Evolutionary conservation across 202 grass and related monocot genomes (phyloP), one percentile per base, ranked within the genome.

Genomic region (Hordeum pubiflorum): DNA sequence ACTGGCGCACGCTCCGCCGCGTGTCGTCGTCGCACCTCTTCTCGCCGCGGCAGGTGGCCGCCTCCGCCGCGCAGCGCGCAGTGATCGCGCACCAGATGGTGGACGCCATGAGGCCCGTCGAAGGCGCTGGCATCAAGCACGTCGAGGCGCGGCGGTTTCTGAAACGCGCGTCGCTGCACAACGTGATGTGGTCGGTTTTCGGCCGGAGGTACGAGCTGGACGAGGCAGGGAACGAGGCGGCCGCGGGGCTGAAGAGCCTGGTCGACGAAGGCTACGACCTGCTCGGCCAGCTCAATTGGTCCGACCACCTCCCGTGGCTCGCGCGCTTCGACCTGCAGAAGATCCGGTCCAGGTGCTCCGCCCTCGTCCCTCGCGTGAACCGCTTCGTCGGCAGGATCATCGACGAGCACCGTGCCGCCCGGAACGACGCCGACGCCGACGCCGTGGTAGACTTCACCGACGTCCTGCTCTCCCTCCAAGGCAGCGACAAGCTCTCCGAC

Each of bases 151-250:
- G 93, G 2, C 18, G 22, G 41, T 24, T 93, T 55, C 58, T 97
- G 36, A 90, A 89, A 81, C 85, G 62, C 3, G 90, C 86, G 9
- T 84, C 88, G 27, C 86, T 97, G 80, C 85, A 90, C 85, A 83
- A 83, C 85, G 79, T 97, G 33, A 97, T 97, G 93, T 82, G 87
- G 85, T 89, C 85, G 48, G 93, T 89, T 63, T 97, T 97, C 81
- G 90, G 93, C 0, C 76, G 69, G 56, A 37, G 43, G 68, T 97
- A 93, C 80, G 90, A 80, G 61, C 44, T 14, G 54, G 71, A 22
- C 44, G 44, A 50, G 58, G 14, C 8, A 29, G 52, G 20, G 29
- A 56, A 18, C 55, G 46, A 70, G n/a, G 93, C 92, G 87, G 75
- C 81, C 1, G 54, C 33, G 26, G 85, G 86, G 88, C 76, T 96